phyloP scores from a whole-genome alignment of 225 moss, liverwort and hornwort species.

The Thuidium tamariscinum region DNA sequence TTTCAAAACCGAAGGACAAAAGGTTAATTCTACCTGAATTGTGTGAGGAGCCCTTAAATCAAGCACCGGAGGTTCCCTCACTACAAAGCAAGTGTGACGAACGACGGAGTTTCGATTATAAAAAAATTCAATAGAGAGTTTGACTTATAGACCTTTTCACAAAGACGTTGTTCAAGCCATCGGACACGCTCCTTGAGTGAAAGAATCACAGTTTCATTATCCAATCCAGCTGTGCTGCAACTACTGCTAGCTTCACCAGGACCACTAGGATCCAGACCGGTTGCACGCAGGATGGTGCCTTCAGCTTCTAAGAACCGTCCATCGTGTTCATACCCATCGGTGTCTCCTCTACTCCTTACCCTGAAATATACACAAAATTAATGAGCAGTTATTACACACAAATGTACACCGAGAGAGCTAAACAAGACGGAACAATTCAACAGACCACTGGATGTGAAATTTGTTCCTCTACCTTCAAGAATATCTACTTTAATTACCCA shows the following conservation, averaged over 20 bases:
- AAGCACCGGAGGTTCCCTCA: neutral
- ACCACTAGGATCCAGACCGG: conserved; percentile 65
- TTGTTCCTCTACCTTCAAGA: neutral
- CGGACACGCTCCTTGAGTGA: conserved; percentile 90
- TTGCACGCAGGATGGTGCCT: conserved; percentile 67
- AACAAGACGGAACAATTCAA: neutral
- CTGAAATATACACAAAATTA: conserved; percentile 15
- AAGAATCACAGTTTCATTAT: conserved; percentile 90
- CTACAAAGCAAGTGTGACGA: neutral
- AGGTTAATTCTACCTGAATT: neutral
- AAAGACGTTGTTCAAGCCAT: conserved; percentile 96
- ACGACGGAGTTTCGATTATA: neutral
- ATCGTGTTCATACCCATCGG: conserved; percentile 73
- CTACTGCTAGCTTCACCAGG: conserved; percentile 96
- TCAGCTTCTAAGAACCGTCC: conserved; percentile 81
- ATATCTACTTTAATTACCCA: neutral
- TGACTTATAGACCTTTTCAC: conserved; percentile 59
- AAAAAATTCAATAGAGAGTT: neutral
- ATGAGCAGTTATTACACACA: neutral
- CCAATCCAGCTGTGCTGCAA: conserved; percentile 75
- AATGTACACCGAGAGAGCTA: neutral
- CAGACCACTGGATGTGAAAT: neutral
- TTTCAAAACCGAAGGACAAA: neutral
- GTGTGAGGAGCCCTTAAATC: neutral
- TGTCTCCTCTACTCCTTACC: conserved; percentile 57